Base-by-base conservation (phyloP, 176 grass and related monocot genomes). In the Zoysia pacifica region DNA sequence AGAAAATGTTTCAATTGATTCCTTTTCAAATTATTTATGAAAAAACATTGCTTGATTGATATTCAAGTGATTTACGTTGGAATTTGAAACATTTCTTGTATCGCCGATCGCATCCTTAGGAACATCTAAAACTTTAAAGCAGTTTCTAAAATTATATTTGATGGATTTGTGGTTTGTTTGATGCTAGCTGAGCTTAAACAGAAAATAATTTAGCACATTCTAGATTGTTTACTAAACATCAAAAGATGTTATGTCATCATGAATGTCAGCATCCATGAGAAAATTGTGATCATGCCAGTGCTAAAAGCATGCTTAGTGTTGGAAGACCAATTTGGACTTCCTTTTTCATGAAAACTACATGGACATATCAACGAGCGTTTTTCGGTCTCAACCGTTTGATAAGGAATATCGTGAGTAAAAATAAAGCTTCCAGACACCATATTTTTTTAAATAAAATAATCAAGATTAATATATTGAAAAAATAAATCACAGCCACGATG, bases 251-350 rank as follows among this genome's bases (percentile, higher is more conserved):
- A 56, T 43, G 20, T 49, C 2, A 19, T 46, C 9, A 46, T 4
- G n/a, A 48, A 76, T 37, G 58, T 38, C 7, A 45, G 53, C 16
- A 47, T 76, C 56, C 73, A 37, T 62, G 58, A 43, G 14, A 35
- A 64, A 43, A 56, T 41, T 50, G 55, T 72, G 70, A 8, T 55
- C 7, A 12, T 67, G 42, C 5, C 61, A 67, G 67, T 12, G 62
- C 72, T 56, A 18, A 58, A 67, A 48, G 81, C 81, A 11, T 76
- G 72, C 11, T 1, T 48, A 14, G 13, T 20, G 42, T 74, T 67
- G 28, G 16, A 83, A 58, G 43, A 11, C 3, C 49, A 9, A 36
- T 83, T 67, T 58, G 63, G 71, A 83, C 40, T 39, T 40, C 45
- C 14, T 1, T 44, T 58, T 19, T 3, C 81, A 68, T 46, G 37